Evolutionary conservation across 768 basidiomycete species (phyloP).

Genomic region (Russula sp.): DNA sequence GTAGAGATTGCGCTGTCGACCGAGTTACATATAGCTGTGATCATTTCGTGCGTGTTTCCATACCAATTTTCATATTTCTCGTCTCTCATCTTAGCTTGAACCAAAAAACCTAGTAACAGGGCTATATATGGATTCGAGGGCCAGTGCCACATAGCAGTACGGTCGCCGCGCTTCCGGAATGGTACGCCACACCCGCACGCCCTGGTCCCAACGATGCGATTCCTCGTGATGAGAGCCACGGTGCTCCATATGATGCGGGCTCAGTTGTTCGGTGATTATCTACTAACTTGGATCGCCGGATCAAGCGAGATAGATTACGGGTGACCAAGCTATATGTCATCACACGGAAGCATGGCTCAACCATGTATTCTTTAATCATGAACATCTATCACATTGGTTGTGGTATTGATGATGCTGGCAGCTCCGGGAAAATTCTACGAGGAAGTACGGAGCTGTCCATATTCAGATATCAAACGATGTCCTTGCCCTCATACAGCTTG

Average conservation of each 20-base stretch:
- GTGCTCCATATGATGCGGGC: not conserved
- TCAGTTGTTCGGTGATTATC: conserved; percentile 14
- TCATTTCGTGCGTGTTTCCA: not conserved
- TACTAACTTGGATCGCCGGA: conserved; percentile 2
- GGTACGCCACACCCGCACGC: conserved; percentile 7
- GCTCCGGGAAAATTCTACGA: not conserved
- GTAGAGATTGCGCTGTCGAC: not conserved
- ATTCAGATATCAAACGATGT: conserved; percentile 19
- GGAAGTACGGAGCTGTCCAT: not conserved
- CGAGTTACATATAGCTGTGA: conserved; percentile 12
- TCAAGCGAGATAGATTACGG: not conserved
- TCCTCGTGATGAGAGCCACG: not conserved
- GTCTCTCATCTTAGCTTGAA: not conserved
- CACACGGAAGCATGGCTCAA: conserved; percentile 15
- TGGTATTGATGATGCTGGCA: not conserved
- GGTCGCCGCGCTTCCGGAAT: conserved; percentile 3
- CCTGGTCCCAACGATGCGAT: not conserved
- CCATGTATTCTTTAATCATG: not conserved
- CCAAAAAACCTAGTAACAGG: not conserved
- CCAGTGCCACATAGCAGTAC: not conserved
- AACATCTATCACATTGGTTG: not conserved
- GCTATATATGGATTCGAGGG: not conserved
- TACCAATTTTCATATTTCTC: not conserved
- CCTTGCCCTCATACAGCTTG: conserved; percentile 2
- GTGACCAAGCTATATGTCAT: conserved; percentile 1